Base-by-base conservation (phyloP, 306 rosid species). In the Vachellia pachyceras region DNA sequence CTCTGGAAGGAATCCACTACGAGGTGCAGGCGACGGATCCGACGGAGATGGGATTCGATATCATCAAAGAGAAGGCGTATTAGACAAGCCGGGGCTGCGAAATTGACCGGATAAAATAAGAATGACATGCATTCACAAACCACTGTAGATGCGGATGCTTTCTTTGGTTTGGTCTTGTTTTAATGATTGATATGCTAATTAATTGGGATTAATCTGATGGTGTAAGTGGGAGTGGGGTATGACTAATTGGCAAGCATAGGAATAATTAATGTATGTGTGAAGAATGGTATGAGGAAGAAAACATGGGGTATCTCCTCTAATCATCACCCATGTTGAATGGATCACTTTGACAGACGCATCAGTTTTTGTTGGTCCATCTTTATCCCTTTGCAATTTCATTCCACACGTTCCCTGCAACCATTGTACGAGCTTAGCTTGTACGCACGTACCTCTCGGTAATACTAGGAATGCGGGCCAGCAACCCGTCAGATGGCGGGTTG, bases 1-100 rank as follows among this genome's bases (percentile, higher is more conserved):
- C 91, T 7, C 70, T 96, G 15, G 99, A 96, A 73, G 99, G 99
- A 52, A 92, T 96, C 75, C 82, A 77, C 91, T 96, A 96, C 75
- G 99, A 93, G 79, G 82, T 96, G 1, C 99, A 96, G 78, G 99
- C 99, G 5, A 96, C 99, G 1, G 98, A 96, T 78, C 99, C 98
- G 49, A 89, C 96, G 1, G 99, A 96, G 90, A 96, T 96, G 99
- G 99, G 96, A 37, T 84, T 96, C 71, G 99, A 93, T 89, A 81
- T 96, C 76, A 86, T 86, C 84, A 36, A 80, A 86, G 89, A 77
- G 72, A 86, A 84, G 72, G 89, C 87, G 3, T 80, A 86, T 52
- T 86, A 83, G 75, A 82, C 1, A 39, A 86, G 13, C 22, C 10
- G 18, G 72, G 10, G 23, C 5, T 35, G 11, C 70, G 18, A 41